Percentiles rank a stretch among this genome's conserved stretches.
These are phyloP conservation scores for Podila epicladia DNA, from an alignment of 192 early-diverging fungal species.

Conservation along the genomic window DNA sequence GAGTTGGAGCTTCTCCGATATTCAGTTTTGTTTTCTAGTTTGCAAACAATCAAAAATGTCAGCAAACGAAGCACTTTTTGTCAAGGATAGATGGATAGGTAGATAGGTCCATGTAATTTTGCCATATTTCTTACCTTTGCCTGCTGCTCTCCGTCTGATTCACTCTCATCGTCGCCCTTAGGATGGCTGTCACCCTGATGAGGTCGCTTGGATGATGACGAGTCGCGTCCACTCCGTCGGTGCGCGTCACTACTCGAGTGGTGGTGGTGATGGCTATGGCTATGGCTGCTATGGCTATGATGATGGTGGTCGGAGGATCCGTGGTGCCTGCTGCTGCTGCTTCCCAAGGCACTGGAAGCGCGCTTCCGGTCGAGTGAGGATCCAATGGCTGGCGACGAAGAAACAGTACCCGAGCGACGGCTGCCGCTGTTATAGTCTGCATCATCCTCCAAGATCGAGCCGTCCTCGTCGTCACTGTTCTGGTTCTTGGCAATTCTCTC, in stretches of 20 bases:
- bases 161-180: background rate
- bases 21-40: background rate
- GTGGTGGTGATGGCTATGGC: background rate
- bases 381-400: background rate
- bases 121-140: background rate
- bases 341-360: background rate
- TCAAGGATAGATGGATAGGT: too few relatives aligned
- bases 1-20: background rate
- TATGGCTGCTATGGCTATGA: constrained; percentile 8
- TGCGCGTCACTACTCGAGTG: background rate
- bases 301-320: constrained; percentile 15
- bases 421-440: constrained; percentile 39
- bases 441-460: constrained; percentile 65
- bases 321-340: constrained; percentile 15
- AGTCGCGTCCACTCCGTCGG: background rate
- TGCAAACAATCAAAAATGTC: too few relatives aligned
- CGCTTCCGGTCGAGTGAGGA: constrained; percentile 7
- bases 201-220: background rate
- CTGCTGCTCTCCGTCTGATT: background rate
- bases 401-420: background rate
- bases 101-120: too few relatives aligned
- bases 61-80: too few relatives aligned
- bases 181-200: background rate
- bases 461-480: constrained; percentile 75
- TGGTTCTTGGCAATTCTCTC: constrained; percentile 58